These are phyloP conservation scores for Pestalotiopsis sp. DNA, from an alignment of 2,329 filamentous ascomycete species.

Conservation along the genomic window DNA sequence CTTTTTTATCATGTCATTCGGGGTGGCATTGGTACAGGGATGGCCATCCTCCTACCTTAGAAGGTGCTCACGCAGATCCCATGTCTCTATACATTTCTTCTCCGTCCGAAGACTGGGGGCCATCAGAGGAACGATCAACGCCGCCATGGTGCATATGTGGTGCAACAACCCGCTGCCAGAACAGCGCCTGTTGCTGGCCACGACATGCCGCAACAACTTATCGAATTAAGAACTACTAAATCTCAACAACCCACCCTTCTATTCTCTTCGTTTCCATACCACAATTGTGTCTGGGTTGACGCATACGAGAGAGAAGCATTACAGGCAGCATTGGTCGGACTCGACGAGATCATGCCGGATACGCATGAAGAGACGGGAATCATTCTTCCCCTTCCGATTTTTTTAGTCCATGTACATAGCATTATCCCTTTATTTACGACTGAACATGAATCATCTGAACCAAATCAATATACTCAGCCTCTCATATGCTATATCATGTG, in stretches of 20 bases:
- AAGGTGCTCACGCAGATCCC: not conserved
- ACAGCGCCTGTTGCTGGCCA: not conserved
- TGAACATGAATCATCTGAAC: constrained; percentile 7
- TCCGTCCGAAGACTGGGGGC: not conserved
- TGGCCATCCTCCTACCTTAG: not conserved
- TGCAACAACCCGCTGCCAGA: not conserved
- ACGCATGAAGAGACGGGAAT: not conserved
- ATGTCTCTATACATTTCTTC: not conserved
- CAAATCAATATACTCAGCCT: too few relatives aligned
- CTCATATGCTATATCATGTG: too few relatives aligned
- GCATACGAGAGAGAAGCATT: not conserved
- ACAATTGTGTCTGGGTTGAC: not conserved
- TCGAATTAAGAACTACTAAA: not conserved
- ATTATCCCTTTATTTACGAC: constrained; percentile 1
- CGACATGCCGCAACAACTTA: not conserved
- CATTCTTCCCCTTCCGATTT: not conserved
- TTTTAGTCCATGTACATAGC: not conserved
- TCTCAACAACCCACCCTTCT: not conserved
- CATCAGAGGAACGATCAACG: not conserved
- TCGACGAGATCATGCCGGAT: not conserved
- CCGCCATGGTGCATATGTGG: not conserved
- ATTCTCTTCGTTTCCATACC: not conserved
- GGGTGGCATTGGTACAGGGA: not conserved
- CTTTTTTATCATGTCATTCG: not conserved
- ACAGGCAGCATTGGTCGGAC: not conserved